Percentiles rank a stretch among this genome's conserved stretches.
Conservation (phyloP, 495 filamentous ascomycete species). For the Aspergillus heteromorphus region DNA sequence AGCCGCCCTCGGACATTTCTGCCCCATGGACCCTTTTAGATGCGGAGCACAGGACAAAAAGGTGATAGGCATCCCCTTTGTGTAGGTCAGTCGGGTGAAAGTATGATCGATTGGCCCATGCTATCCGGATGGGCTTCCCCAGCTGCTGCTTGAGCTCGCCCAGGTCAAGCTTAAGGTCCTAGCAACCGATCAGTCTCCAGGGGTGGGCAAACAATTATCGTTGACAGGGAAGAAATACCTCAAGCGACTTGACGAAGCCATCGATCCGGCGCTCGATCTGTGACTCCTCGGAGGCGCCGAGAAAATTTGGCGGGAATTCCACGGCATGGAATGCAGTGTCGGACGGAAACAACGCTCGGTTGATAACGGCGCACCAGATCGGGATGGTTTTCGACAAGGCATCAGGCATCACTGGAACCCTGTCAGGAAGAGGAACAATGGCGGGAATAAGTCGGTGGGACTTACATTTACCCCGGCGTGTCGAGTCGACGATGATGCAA, state of each 20-base stretch:
- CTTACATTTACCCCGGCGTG: conserved; percentile 77
- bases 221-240: conserved; percentile 27
- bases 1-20: conserved; percentile 65
- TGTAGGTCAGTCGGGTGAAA: conserved; percentile 36
- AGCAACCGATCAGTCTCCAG: conserved; percentile 11
- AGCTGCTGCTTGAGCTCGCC: conserved; percentile 31
- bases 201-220: background rate
- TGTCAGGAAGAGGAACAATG: conserved; percentile 14
- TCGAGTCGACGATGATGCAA: conserved; percentile 94
- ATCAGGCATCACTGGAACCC: conserved; percentile 71
- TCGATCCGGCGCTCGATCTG: conserved; percentile 68
- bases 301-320: conserved; percentile 57
- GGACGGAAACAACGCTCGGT: conserved; percentile 69
- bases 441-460: conserved; percentile 13
- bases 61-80: conserved; percentile 42
- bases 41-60: conserved; percentile 74
- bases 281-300: conserved; percentile 69
- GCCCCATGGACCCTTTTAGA: conserved; percentile 62
- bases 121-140: conserved; percentile 34
- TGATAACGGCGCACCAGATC: conserved; percentile 86
- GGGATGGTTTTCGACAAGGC: conserved; percentile 89
- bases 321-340: conserved; percentile 45
- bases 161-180: conserved; percentile 49
- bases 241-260: conserved; percentile 58
- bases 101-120: conserved; percentile 40